Percentiles rank a stretch among this genome's conserved stretches.
These are phyloP conservation scores for Coemansia sp. DNA, from an alignment of 192 early-diverging fungal genomes.

Conservation along the genomic window DNA sequence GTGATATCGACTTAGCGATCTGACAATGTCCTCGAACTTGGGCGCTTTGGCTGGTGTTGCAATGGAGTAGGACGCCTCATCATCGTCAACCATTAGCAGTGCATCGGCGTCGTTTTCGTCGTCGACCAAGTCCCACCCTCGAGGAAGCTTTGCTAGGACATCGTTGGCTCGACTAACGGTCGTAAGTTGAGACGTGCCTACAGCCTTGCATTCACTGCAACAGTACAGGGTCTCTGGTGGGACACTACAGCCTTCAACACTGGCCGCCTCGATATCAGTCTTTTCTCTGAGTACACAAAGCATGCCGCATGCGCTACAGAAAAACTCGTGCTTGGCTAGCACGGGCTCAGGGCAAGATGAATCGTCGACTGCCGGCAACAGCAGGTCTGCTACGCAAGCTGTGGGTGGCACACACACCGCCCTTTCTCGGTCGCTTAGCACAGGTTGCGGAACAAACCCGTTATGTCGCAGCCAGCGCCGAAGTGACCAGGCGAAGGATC, in stretches of 20 bases:
- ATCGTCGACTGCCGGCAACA: neutral
- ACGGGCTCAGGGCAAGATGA: slow-evolving; percentile 3
- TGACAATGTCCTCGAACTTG: slow-evolving; percentile 12
- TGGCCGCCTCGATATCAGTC: neutral
- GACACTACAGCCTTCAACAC: neutral
- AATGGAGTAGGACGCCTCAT: slow-evolving; percentile 1
- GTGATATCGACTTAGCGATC: slow-evolving; percentile 21
- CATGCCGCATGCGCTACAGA: slow-evolving; percentile 8
- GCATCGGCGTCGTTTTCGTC: slow-evolving; percentile 24
- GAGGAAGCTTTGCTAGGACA: slow-evolving; percentile 19
- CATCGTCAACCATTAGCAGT: slow-evolving; percentile 29
- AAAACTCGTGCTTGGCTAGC: slow-evolving; percentile 10
- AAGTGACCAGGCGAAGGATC: slow-evolving; percentile 25
- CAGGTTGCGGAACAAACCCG: slow-evolving; percentile 37
- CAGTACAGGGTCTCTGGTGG: slow-evolving; percentile 22
- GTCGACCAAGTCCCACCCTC: slow-evolving; percentile 29
- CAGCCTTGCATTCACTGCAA: slow-evolving; percentile 16
- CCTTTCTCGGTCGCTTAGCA: slow-evolving; percentile 17
- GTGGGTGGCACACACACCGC: slow-evolving; percentile 2
- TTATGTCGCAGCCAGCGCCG: slow-evolving; percentile 30
- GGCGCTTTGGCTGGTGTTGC: neutral
- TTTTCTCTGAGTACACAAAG: neutral
- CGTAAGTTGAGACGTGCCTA: neutral
- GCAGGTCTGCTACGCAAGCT: neutral
- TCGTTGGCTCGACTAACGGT: slow-evolving; percentile 13